These are phyloP conservation scores for Trichoderma afroharzianum DNA, from an alignment of 2,329 filamentous ascomycete species.

Conservation along the genomic window DNA sequence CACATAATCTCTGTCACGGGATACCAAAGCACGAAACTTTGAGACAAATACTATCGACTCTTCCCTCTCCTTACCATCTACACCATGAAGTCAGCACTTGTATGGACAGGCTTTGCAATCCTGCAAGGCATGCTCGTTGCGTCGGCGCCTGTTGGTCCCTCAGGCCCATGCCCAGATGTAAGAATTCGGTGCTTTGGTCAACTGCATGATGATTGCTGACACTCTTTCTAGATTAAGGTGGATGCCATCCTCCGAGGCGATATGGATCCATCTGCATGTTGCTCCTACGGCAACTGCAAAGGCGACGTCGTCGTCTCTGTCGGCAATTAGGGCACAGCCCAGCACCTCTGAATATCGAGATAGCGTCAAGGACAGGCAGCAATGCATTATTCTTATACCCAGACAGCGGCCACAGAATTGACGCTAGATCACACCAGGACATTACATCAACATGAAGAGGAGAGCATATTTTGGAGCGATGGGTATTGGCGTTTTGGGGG, in stretches of 20 bases:
- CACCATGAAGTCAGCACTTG: slow-evolving; percentile 12
- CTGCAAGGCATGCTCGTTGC: slow-evolving; percentile 19
- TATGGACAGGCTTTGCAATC: slow-evolving; percentile 13
- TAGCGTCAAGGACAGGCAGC: background rate
- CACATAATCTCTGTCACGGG: background rate
- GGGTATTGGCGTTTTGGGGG: slow-evolving; percentile 14
- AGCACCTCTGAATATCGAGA: background rate
- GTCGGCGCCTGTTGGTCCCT: slow-evolving; percentile 31
- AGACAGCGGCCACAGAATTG: background rate
- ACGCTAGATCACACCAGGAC: background rate
- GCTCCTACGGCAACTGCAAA: slow-evolving; percentile 52
- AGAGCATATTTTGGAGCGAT: background rate
- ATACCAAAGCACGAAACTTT: background rate
- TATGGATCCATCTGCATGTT: slow-evolving; percentile 48
- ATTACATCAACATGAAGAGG: background rate
- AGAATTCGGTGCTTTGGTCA: slow-evolving; percentile 12
- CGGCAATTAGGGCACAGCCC: slow-evolving; percentile 26
- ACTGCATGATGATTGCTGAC: background rate
- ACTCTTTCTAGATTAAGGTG: slow-evolving; percentile 29
- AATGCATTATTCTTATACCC: background rate
- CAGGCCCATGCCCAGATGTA: slow-evolving; percentile 35
- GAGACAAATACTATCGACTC: background rate
- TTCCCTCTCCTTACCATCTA: background rate
- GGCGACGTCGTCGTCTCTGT: slow-evolving; percentile 48
- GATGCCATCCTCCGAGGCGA: slow-evolving; percentile 46